Conservation (phyloP, 257 asterid species). For the Salvia miltiorrhiza region DNA sequence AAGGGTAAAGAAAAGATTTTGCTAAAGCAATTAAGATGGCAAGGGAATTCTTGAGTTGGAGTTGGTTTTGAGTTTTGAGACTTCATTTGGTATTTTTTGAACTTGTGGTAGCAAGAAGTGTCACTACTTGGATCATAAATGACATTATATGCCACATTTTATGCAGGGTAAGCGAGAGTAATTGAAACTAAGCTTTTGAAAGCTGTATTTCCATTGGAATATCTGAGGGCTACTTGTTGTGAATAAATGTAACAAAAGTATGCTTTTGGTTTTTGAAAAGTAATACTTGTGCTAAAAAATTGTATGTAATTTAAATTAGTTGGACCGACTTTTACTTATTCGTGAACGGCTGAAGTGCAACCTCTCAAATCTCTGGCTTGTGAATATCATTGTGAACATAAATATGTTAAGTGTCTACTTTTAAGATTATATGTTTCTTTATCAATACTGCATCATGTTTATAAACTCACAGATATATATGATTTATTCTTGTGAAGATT, state of each 20-base stretch:
- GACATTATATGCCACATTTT: neutral
- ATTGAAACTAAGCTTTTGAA: neutral
- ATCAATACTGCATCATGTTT: neutral
- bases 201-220: neutral
- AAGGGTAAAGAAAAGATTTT: neutral
- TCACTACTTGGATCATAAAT: neutral
- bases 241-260: neutral
- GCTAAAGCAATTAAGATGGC: conserved; percentile 6
- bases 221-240: neutral
- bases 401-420: neutral
- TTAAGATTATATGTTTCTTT: neutral
- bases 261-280: neutral
- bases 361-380: neutral
- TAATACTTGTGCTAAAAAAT: neutral
- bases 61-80: neutral
- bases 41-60: neutral
- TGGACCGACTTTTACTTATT: too few relatives aligned
- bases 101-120: neutral
- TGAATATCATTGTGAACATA: neutral
- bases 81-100: neutral
- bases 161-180: neutral
- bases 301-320: neutral
- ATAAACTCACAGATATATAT: neutral
- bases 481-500: neutral
- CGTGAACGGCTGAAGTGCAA: too few relatives aligned